Conservation (phyloP, 345 rosid species). For the Syzygium oleosum region DNA sequence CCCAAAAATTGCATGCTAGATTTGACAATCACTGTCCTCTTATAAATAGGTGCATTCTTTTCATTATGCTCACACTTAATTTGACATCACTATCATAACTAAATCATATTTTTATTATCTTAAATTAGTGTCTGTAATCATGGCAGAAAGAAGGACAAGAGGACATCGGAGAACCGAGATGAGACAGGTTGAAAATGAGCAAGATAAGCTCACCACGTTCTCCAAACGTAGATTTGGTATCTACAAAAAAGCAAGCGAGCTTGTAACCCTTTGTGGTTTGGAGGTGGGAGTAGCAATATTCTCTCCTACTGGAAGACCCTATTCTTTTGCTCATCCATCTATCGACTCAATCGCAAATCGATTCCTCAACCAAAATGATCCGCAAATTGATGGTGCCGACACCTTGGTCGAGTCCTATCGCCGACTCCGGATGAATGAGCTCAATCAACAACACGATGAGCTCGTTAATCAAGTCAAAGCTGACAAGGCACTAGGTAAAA, state of each 20-base stretch:
- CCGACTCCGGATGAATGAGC: neutral
- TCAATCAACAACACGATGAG: neutral
- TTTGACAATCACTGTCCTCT: neutral
- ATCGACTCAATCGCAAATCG: neutral
- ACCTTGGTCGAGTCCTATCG: neutral
- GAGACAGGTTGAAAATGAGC: neutral
- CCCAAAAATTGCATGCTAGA: neutral
- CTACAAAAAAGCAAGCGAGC: neutral
- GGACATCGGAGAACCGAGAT: neutral
- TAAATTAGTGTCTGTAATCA: neutral
- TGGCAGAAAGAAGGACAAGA: neutral
- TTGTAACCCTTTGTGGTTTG: neutral
- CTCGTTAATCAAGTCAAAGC: neutral
- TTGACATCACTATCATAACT: neutral
- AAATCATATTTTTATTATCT: neutral
- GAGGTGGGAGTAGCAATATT: neutral
- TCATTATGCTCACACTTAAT: neutral
- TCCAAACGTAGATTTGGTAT: neutral
- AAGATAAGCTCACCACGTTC: neutral
- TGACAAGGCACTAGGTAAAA: neutral
- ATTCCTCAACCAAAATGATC: neutral
- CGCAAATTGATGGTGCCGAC: neutral
- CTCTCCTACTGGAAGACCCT: neutral
- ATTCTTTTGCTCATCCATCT: neutral
- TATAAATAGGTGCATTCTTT: neutral